Percentiles rank a stretch among this genome's conserved stretches.
These are phyloP conservation scores for Linaria vulgaris DNA, from an alignment of 257 asterid genomes.

Conservation along the genomic window DNA sequence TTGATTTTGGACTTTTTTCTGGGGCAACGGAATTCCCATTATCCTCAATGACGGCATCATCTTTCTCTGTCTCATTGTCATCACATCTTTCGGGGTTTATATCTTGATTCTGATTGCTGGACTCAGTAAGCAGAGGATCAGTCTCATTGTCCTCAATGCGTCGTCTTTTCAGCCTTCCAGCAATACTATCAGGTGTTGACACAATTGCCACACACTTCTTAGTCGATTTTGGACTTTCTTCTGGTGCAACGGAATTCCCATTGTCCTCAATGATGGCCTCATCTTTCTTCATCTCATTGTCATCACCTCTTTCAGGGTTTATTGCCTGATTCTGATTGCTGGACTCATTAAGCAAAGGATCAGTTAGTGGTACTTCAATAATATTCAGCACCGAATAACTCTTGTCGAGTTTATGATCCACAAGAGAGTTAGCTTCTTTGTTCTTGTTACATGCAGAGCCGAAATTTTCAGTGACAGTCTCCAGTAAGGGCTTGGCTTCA, in stretches of 20 bases:
- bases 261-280: conserved; percentile 15
- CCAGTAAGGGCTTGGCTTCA: conserved; percentile 18
- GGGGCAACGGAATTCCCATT: conserved; percentile 24
- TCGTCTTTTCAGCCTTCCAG: conserved; percentile 64
- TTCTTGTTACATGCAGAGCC: conserved; percentile 19
- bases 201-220: conserved; percentile 39
- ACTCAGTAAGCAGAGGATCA: conserved; percentile 1
- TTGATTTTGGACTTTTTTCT: conserved; percentile 34
- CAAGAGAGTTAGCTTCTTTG: conserved; percentile 13
- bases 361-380: conserved; percentile 7
- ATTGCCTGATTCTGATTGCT: conserved; percentile 10
- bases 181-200: conserved; percentile 50
- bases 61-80: conserved; percentile 26
- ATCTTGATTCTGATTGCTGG: conserved; percentile 7
- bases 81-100: conserved; percentile 25
- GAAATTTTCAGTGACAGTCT: conserved; percentile 26
- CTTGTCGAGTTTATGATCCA: conserved; percentile 21
- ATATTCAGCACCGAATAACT: conserved; percentile 18
- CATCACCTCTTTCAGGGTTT: conserved; percentile 23
- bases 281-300: conserved; percentile 27
- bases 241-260: conserved; percentile 25
- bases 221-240: conserved; percentile 32
- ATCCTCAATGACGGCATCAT: conserved; percentile 11
- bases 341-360: conserved; percentile 9
- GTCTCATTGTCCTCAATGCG: conserved; percentile 18